Evolutionary conservation across 331 rosid genomes (phyloP), one percentile per base, ranked within the genome.

Genomic region (Quercus tomentella): DNA sequence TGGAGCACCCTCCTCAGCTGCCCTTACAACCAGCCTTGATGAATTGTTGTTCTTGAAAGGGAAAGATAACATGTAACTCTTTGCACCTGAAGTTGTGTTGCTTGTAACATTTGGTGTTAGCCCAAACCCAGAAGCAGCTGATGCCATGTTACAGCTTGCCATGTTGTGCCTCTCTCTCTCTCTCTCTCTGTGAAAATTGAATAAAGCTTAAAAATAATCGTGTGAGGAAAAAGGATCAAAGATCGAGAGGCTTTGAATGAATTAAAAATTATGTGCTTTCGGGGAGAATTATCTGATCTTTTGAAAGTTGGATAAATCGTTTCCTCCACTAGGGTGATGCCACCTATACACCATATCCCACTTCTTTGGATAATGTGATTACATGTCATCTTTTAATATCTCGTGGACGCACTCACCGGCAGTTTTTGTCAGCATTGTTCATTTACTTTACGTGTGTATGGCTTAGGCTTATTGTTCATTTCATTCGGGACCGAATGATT

Each of bases 61-160:
- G 87, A 84, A 81, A 15, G 82, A 68, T 68, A 88, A n/a, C 76
- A 83, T 70, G 60, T 65, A 76, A 79, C 15, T 83, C 66, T 70
- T 81, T 2, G 91, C 77, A 17, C 77, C 71, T 20, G 91, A 78
- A 70, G 49, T 81, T 17, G 84, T 26, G 82, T 16, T 81, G 84
- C 86, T 74, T 37, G 86, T 80, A 77, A 81, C 90, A 65, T 82
- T 87, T 0, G 90, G 91, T 26, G 90, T 82, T 35, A 90, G 62
- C 74, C 87, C 79, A 87, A 92, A 92, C 1, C 92, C 95, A 28
- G 90, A 86, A 77, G 97, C 97, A 82, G 91, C 93, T 55, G 97
- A 92, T 82, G 97, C 93, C 87, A 91, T 91, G 85, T 73, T 86
- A 73, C 78, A 80, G 63, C 79, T 76, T 55, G 89, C 92, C 95